A percentile compares a stretch with the other conserved stretches of the same genome.
phyloP scores from a whole-genome alignment of 163 green algal species.

The Scenedesmus sp. region DNA sequence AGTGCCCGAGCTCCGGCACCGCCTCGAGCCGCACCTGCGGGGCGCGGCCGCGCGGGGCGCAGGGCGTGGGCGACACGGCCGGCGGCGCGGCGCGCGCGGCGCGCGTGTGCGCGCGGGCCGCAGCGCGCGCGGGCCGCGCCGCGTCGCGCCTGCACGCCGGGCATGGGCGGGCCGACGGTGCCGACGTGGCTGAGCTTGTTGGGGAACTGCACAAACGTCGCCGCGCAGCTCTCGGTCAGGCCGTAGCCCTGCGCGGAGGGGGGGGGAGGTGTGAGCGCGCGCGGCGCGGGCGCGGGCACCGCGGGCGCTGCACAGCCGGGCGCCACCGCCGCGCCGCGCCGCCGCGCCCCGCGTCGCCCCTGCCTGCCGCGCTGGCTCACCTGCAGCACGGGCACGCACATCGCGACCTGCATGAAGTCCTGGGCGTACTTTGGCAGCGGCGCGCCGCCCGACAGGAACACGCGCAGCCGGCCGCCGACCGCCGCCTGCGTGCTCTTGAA shows the following conservation, averaged over 20 bases:
- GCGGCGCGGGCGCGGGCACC: not conserved
- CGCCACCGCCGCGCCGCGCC: too few species aligned
- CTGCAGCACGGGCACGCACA: slow-evolving; percentile 85
- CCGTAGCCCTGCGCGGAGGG: slow-evolving; percentile 83
- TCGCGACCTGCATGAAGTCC: slow-evolving; percentile 84
- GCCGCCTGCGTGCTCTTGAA: slow-evolving; percentile 70
- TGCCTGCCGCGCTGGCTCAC: slow-evolving; percentile 40
- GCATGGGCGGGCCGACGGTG: slow-evolving; percentile 53
- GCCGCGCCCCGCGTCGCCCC: too few species aligned
- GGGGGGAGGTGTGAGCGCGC: too few species aligned
- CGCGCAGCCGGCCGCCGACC: slow-evolving; percentile 65
- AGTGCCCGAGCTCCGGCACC: slow-evolving; percentile 74
- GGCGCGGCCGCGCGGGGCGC: too few species aligned
- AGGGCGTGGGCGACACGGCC: too few species aligned
- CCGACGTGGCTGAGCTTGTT: slow-evolving; percentile 40
- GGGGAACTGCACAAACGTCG: slow-evolving; percentile 76
- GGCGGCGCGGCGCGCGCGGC: too few species aligned
- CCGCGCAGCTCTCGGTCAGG: slow-evolving; percentile 90
- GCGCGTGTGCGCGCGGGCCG: too few species aligned
- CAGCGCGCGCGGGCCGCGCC: too few species aligned
- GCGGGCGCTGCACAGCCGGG: too few species aligned
- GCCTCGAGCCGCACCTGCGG: slow-evolving; percentile 56
- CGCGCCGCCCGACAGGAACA: slow-evolving; percentile 71
- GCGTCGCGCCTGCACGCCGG: slow-evolving; percentile 45
- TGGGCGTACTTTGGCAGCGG: slow-evolving; percentile 71